Conservation (phyloP, 805 yeast genomes). For the Saccharomycopsis amapae region DNA sequence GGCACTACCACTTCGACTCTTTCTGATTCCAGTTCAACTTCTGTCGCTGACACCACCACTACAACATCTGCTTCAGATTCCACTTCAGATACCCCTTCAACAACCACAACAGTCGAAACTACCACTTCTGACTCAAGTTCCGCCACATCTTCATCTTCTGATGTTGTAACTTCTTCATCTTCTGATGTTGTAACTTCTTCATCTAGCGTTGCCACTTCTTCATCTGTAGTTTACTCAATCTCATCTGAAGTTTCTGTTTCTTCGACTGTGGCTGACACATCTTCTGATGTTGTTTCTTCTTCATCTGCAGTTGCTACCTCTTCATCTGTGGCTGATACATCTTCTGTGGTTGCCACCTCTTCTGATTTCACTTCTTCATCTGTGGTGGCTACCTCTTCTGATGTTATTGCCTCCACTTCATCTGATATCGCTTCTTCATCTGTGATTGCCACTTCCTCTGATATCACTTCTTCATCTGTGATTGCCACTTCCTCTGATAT, state of each 20-base stretch:
- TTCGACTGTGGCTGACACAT: constrained; percentile 6
- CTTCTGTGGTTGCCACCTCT: constrained; percentile 7
- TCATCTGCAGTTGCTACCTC: neutral
- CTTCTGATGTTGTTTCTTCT: constrained; percentile 24
- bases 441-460: constrained; percentile 19
- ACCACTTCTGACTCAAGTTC: constrained; percentile 3
- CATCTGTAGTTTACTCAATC: constrained; percentile 10
- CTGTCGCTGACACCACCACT: neutral
- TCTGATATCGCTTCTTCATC: constrained; percentile 14
- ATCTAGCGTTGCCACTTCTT: constrained; percentile 11
- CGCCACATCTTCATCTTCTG: constrained; percentile 4
- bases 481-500: constrained; percentile 6
- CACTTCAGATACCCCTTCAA: constrained; percentile 1
- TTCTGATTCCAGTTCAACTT: neutral
- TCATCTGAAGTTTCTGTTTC: constrained; percentile 4
- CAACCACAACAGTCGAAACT: neutral
- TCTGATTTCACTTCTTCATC: constrained; percentile 22
- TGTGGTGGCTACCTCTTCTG: neutral
- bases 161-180: neutral
- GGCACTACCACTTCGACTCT: neutral
- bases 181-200: constrained; percentile 10
- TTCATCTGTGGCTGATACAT: constrained; percentile 1
- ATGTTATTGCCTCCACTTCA: constrained; percentile 1
- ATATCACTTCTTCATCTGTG: constrained; percentile 2
- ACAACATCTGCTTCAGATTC: constrained; percentile 1